Conservation (phyloP, 352 stramenopile genomes). For the Phytopythium cucurbitacearum region DNA sequence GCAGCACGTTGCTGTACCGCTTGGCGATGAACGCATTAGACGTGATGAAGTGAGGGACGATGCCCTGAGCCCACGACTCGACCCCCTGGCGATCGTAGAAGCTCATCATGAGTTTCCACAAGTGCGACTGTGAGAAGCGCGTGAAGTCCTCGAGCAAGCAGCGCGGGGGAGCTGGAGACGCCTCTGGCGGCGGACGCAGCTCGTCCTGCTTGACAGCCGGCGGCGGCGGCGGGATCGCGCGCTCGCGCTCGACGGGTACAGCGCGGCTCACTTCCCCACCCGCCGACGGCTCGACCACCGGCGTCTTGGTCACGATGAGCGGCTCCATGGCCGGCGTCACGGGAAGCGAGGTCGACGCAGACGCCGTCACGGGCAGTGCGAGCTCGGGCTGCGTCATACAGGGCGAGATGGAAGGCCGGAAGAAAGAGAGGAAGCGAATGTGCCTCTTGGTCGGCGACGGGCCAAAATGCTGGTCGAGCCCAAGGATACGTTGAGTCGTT, state of each 20-base stretch:
- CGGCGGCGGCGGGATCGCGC: background rate
- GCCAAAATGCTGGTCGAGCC: no score
- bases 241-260: background rate
- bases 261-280: background rate
- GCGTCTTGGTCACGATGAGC: background rate
- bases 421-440: no score
- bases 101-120: slow-evolving; percentile 95
- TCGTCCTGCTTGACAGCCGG: slow-evolving; percentile 43
- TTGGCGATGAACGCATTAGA: slow-evolving; percentile 95
- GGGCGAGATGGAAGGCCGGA: no score
- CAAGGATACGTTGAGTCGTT: no score
- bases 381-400: no score
- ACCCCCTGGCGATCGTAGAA: slow-evolving; percentile 88
- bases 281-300: background rate
- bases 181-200: slow-evolving; percentile 20
- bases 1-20: slow-evolving; percentile 76
- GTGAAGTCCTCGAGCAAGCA: slow-evolving; percentile 89
- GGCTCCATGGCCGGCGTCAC: slow-evolving; percentile 1
- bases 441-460: no score
- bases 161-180: slow-evolving; percentile 20
- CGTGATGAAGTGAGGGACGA: slow-evolving; percentile 96
- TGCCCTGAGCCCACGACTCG: slow-evolving; percentile 89
- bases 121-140: slow-evolving; percentile 80
- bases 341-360: no score
- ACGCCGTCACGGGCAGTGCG: no score